Percentiles rank a stretch among this genome's conserved stretches.
Conservation (phyloP, 1,284 basidiomycete genomes). For the Sphaerobolus stellatus region DNA sequence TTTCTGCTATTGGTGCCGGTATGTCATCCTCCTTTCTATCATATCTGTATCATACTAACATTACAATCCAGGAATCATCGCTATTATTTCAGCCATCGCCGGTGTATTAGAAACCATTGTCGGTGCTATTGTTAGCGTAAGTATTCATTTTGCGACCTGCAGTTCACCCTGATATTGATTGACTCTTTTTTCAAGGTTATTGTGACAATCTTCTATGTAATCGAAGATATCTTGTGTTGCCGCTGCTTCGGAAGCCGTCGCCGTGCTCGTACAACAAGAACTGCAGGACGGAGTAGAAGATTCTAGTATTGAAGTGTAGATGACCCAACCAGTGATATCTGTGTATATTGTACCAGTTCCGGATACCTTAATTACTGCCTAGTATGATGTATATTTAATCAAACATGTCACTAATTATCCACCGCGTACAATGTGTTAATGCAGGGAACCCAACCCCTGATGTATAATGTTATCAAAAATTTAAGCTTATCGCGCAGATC, state of each 20-base stretch:
- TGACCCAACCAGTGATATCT: too few relatives aligned
- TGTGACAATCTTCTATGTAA: slow-evolving; percentile 59
- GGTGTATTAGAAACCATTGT: not conserved
- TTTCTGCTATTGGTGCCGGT: not conserved
- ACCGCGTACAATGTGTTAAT: too few relatives aligned
- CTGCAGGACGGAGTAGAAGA: too few relatives aligned
- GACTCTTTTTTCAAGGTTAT: slow-evolving; percentile 48
- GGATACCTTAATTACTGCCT: too few relatives aligned
- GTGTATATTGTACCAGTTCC: too few relatives aligned
- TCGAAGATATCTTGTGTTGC: slow-evolving; percentile 61
- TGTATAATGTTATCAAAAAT: too few relatives aligned
- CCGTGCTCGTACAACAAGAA: slow-evolving; percentile 9
- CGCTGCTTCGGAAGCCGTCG: slow-evolving; percentile 45
- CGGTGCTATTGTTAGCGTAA: not conserved
- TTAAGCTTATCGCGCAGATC: too few relatives aligned
- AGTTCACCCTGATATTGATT: not conserved
- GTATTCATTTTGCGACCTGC: not conserved
- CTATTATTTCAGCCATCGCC: not conserved
- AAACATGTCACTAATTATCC: too few relatives aligned
- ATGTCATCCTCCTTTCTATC: not conserved
- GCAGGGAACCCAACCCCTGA: too few relatives aligned
- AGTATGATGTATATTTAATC: too few relatives aligned
- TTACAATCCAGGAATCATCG: not conserved
- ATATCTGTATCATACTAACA: not conserved
- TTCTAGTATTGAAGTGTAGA: too few relatives aligned